A percentile compares a stretch with the other conserved stretches of the same genome.
Conservation (phyloP, 495 filamentous ascomycete genomes). For the Xylaria grammica region DNA sequence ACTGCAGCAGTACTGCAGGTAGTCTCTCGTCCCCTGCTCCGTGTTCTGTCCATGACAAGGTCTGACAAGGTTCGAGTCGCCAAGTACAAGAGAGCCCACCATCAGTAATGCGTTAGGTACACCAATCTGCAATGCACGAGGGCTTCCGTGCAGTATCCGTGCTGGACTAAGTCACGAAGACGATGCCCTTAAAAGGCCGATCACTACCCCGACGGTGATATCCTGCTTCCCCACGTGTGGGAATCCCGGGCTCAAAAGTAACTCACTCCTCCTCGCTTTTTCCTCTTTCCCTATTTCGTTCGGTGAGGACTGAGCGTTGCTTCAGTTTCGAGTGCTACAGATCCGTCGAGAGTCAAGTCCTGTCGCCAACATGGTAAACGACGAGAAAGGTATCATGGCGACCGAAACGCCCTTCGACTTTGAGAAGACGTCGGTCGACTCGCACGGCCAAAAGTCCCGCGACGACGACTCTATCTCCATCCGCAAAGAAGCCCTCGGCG, state of each 20-base stretch:
- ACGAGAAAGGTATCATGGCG: neutral
- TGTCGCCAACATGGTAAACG: neutral
- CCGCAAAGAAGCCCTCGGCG: constrained; percentile 27
- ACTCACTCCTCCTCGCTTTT: neutral
- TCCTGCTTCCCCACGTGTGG: constrained; percentile 9
- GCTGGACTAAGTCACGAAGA: constrained; percentile 8
- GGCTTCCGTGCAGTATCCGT: constrained; percentile 14
- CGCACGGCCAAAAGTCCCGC: constrained; percentile 3
- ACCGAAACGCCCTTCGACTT: constrained; percentile 14
- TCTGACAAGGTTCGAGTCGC: neutral
- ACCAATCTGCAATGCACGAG: constrained; percentile 13
- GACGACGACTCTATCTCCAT: constrained; percentile 32
- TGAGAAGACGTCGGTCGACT: constrained; percentile 19
- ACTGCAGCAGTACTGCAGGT: neutral
- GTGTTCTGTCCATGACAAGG: neutral
- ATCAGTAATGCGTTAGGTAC: neutral
- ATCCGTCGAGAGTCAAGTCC: neutral
- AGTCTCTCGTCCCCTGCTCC: constrained; percentile 11
- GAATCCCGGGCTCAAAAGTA: constrained; percentile 1
- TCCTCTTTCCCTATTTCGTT: neutral
- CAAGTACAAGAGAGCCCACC: neutral
- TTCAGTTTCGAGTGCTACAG: neutral
- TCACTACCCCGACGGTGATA: constrained; percentile 5
- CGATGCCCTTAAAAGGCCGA: constrained; percentile 19
- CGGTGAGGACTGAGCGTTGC: constrained; percentile 1